A percentile compares a stretch with the other conserved stretches of the same genome.
Conservation (phyloP, 352 stramenopile species). For the Phytophthora pinifolia region DNA sequence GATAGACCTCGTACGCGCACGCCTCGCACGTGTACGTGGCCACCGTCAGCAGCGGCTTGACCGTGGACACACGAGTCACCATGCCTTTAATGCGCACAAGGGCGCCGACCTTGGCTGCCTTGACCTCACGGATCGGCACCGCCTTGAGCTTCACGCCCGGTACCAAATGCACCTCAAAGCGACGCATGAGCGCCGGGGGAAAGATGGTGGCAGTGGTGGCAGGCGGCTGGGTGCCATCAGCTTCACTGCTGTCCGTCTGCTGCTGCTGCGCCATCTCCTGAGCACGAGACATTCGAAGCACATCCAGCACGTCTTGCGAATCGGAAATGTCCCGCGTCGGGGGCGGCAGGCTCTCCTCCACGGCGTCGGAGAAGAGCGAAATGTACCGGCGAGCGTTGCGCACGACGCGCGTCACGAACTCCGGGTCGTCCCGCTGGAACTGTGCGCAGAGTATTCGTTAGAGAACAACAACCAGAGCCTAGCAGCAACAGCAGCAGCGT, state of each 20-base stretch:
- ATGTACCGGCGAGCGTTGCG: conserved; percentile 89
- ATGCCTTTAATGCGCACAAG: conserved; percentile 97
- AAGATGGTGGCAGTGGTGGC: conserved; percentile 72
- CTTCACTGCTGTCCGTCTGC: conserved; percentile 32
- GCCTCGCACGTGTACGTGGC: conserved; percentile 98
- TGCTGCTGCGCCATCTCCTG: conserved; percentile 66
- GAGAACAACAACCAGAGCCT: conserved; percentile 40
- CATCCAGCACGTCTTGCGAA: conserved; percentile 83
- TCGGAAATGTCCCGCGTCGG: conserved; percentile 82
- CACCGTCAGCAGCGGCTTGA: conserved; percentile 97
- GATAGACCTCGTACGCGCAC: conserved; percentile 97
- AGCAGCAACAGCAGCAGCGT: conserved; percentile 50
- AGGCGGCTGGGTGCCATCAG: conserved; percentile 22
- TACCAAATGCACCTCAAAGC: conserved; percentile 83
- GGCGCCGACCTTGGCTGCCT: conserved; percentile 93
- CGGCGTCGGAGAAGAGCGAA: conserved; percentile 84
- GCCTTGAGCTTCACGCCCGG: conserved; percentile 87
- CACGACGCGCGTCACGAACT: conserved; percentile 83
- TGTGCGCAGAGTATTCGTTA: conserved; percentile 17
- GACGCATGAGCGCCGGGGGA: conserved; percentile 91
- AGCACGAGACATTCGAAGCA: conserved; percentile 73
- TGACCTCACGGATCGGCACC: conserved; percentile 93
- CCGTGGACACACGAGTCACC: conserved; percentile 97
- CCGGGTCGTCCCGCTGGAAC: conserved; percentile 75
- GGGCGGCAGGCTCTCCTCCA: conserved; percentile 85